Evolutionary conservation across 345 rosid species (phyloP).

Genomic region (Citrus australasica): DNA sequence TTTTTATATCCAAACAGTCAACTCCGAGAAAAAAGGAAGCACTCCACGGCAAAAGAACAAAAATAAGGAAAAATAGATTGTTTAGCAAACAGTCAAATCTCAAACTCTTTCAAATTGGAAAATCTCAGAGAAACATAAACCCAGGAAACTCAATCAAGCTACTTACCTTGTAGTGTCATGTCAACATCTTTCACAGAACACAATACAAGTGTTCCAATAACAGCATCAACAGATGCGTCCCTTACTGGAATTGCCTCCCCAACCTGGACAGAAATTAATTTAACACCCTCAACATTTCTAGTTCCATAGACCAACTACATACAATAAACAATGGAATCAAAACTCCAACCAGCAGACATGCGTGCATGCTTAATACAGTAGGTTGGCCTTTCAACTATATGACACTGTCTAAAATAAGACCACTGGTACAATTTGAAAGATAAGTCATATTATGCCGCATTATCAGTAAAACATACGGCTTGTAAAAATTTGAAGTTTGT

Average conservation of each 20-base stretch:
- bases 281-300: not conserved
- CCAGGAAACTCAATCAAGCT: not conserved
- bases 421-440: too few species aligned
- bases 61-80: too few species aligned
- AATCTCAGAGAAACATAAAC: not conserved
- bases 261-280: constrained; percentile 40
- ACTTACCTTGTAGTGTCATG: constrained; percentile 54
- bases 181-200: constrained; percentile 73
- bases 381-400: not conserved
- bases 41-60: too few species aligned
- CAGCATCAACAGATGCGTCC: constrained; percentile 82
- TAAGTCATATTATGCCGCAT: not conserved
- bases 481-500: constrained; percentile 57
- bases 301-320: too few species aligned
- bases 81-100: too few species aligned
- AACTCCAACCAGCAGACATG: not conserved
- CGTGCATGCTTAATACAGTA: not conserved
- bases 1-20: too few species aligned
- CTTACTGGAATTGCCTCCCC: constrained; percentile 72
- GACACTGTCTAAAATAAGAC: not conserved
- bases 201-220: constrained; percentile 77
- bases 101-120: not conserved
- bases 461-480: constrained; percentile 42
- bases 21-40: too few species aligned
- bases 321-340: not conserved